Base-by-base conservation (phyloP, 2,329 filamentous ascomycete species). In the Neopestalotiopsis sp. region DNA sequence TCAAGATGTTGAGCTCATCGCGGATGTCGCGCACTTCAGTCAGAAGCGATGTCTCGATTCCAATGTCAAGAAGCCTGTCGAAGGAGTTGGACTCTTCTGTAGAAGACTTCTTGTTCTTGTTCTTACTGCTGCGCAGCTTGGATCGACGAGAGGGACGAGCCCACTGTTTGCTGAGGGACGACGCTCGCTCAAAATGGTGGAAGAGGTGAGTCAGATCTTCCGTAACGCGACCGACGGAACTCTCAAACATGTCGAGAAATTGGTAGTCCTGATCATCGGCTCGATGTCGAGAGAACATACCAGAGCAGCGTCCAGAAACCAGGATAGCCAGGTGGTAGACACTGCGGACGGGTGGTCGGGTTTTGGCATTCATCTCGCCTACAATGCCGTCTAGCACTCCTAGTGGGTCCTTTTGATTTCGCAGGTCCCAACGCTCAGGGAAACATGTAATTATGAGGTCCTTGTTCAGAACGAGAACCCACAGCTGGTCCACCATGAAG, bases 401-500 rank as follows among this genome's bases (percentile, higher is more conserved):
- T 13, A 91, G 77, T 1, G 88, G 88, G 68, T 91, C 88, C 66
- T 66, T 69, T 7, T 89, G 88, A 65, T 86, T 86, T 0, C 88
- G 88, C 74, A 90, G 88, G 40, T 86, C 81, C 87, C 87, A 89
- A 5, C 87, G 80, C 70, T 89, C 84, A 2, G 87, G 87, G 68
- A 89, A 89, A 66, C 85, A 85, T 0, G 87, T 89, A 12, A 92
- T 84, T 20, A 92, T 84, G 17, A 91, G 78, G 68, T 90, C 88
- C 69, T 79, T 81, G 69, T 86, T 80, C 1, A 91, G 74, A 3
- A 90, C 82, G 87, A 88, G 91, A 75, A 91, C 85, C 90, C 90
- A 92, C 1, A 92, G 79, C 72, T 92, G 90, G 74, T 92, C 90
- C 0, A 92, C 89, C 89, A 91, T 91, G 75, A 90, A 90, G 2